Base-by-base conservation (phyloP, 2,329 filamentous ascomycete species). In the Botrytis deweyae region DNA sequence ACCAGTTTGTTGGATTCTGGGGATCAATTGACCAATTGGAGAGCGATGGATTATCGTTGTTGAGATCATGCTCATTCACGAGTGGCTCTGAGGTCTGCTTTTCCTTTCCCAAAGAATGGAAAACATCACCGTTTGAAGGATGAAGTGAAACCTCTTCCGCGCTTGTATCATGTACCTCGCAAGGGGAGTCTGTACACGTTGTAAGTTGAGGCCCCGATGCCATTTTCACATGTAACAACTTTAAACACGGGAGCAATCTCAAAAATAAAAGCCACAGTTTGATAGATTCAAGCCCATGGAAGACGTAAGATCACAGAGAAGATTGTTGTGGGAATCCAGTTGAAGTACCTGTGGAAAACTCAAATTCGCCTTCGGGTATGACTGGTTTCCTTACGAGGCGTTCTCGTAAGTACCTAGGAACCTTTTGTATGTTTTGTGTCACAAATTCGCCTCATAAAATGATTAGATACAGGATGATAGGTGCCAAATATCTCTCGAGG, bases 1-100 rank as follows among this genome's bases (percentile, higher is more conserved):
- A 67, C 65, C 65, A 40, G 46, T 67, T 52, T 67, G 8, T 52
- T 40, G 65, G 65, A 25, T 67, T 67, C 10, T 67, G 65, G 5
- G 46, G 46, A 36, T 52, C 33, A 18, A 25, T 16, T 20, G 46
- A 40, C 65, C 65, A 67, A 55, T n/a, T 20, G 40, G 46, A 12
- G 46, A 22, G 4, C 12, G 44, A 52, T 36, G n/a, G 18, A 12
- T 55, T 25, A 40, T 22, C 14, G 10, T 22, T 52, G 2, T 38
- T 29, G 22, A 55, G 22, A 52, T 67, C 22, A 52, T 25, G 29
- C 22, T 16, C 33, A n/a, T 4, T 20, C 6, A 29, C 22, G 1
- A 29, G 46, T 12, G 33, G 33, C n/a, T 67, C 33, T 40, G 46
- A 40, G 33, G 16, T 22, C 36, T 67, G 33, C 16, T 40, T 67